Percentiles rank a stretch among this genome's conserved stretches.
Evolutionary conservation across 2,329 filamentous ascomycete genomes (phyloP).

Genomic region (Achaetomium macrosporum): DNA sequence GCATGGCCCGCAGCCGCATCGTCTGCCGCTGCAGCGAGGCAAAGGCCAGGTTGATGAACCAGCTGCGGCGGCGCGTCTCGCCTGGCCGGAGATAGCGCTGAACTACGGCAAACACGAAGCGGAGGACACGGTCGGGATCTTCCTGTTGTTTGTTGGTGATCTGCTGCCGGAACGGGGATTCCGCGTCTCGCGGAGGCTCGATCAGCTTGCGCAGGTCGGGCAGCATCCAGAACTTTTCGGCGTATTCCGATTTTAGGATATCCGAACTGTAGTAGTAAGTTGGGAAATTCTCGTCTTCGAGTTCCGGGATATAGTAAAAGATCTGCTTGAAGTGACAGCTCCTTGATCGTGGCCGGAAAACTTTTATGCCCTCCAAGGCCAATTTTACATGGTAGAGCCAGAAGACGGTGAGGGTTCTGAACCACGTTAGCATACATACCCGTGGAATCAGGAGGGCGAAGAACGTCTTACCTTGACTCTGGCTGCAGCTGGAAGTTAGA

Average conservation of each 20-base stretch:
- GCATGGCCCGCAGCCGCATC: constrained; percentile 9
- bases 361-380: background rate
- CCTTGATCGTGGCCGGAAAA: background rate
- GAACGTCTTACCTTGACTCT: constrained; percentile 14
- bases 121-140: constrained; percentile 14
- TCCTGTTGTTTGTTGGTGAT: background rate
- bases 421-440: background rate
- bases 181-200: background rate
- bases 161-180: background rate
- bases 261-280: constrained; percentile 13
- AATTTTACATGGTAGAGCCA: constrained; percentile 21
- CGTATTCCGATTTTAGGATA: constrained; percentile 8
- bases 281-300: constrained; percentile 9
- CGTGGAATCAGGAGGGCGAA: background rate
- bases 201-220: constrained; percentile 11
- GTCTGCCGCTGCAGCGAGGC: constrained; percentile 9
- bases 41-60: constrained; percentile 20
- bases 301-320: constrained; percentile 8
- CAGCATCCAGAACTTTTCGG: constrained; percentile 15
- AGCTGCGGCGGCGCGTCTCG: constrained; percentile 15
- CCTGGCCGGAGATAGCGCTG: constrained; percentile 15
- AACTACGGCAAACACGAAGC: constrained; percentile 15
- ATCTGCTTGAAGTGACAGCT: background rate
- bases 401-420: constrained; percentile 19
- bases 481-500: constrained; percentile 2